Evolutionary conservation across 2,329 filamentous ascomycete species (phyloP), one percentile per base, ranked within the genome.

Genomic region (Phyllosticta citribraziliensis): DNA sequence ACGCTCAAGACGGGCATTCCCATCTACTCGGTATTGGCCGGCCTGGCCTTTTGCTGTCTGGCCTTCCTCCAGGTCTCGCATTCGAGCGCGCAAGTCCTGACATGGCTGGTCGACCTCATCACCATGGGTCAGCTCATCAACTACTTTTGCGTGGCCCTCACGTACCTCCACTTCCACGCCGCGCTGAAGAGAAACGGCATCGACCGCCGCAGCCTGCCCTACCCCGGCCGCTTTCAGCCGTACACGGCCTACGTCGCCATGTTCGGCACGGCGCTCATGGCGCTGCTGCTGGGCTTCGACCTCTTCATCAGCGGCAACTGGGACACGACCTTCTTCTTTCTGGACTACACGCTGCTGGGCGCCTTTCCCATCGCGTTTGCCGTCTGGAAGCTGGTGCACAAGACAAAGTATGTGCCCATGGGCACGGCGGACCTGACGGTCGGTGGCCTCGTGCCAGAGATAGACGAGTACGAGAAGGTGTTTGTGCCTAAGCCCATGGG

Each of bases 11-110:
- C 80, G 8, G 86, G 86, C 68, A 83, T 94, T 0, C 90, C 90
- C 0, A 80, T 91, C 64, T 90, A 88, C 73, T 89, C 86, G 68
- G 88, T 93, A 50, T 65, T 72, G 1, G 72, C 86, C 27, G 87
- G 88, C 0, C 79, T 91, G 55, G 70, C 82, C 3, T 84, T 94
- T 66, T 82, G 87, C 1, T 77, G 91, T 6, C 76, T 95, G 11
- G 83, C 86, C 2, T 94, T 91, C 73, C 75, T 92, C 55, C 86
- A 91, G 71, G 80, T 93, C 19, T 87, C 83, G 8, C 80, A 83
- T 64, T 79, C 79, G 62, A 80, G 85, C 0, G 81, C 87, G 3
- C 83, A 85, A 27, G 89, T 91, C 1, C 76, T 92, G 64, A 79
- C 79, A 54, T 91, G 88, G 88, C 84, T 91, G 65, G 82, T 89